Base-by-base conservation (phyloP, 2,329 filamentous ascomycete species). In the Alternaria conjuncta region DNA sequence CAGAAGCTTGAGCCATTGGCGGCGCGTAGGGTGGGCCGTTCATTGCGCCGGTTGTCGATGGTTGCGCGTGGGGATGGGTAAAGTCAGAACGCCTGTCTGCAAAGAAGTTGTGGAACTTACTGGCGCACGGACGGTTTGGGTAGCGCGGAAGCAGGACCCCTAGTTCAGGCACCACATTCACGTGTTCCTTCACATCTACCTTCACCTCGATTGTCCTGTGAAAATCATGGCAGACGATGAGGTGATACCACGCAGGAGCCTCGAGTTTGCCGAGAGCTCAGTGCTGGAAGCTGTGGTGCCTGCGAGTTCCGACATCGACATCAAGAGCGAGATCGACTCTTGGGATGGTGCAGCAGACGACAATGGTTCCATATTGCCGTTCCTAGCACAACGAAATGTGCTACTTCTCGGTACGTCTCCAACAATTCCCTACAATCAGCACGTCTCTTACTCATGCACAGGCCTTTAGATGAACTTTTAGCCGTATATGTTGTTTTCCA, bases 371-470 rank as follows among this genome's bases (percentile, higher is more conserved):
- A 65, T 83, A 30, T 56, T 90, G 45, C 84, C 88, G 55, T 85
- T 85, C 18, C 84, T 93, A 72, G 81, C 86, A 46, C 86, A 88
- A 71, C 85, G 91, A 68, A 85, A 90, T 43, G 85, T 86, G 58
- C 82, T 94, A 43, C 91, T 92, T 75, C 93, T 94, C 75, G 92
- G 92, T 93, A 83, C 70, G 86, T 79, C 50, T 58, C 63, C 57
- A 55, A 6, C 43, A 63, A 61, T 69, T 69, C 65, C 75, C 68
- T 82, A 79, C 80, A 70, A 75, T 71, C 68, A 73, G 83, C 81
- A 73, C 63, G 62, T 75, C 70, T 83, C 81, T 85, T 83, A 83
- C 86, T 86, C 79, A 86, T 80, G 32, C 71, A 71, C 80, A 86
- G 82, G 82, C 74, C 55, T 75, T 61, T 81, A 94, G 92, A 94